phyloP scores from a whole-genome alignment of 75 land plant species.

The Cunninghamia lanceolata region DNA sequence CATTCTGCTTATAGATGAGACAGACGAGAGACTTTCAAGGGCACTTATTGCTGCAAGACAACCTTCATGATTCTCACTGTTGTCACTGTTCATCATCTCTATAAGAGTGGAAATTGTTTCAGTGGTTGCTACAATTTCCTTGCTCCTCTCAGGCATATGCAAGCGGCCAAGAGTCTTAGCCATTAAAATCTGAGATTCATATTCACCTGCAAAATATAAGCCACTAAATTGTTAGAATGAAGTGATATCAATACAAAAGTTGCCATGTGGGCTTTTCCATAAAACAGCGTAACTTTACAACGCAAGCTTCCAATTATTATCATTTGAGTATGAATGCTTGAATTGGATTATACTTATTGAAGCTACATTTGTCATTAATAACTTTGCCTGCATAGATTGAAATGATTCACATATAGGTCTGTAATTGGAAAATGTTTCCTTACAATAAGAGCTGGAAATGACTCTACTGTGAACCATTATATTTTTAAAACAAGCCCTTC shows the following conservation, averaged over 20 bases:
- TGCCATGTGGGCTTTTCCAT: not conserved
- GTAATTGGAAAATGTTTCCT: not conserved
- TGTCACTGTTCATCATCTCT: constrained; percentile 20
- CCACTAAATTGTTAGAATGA: not conserved
- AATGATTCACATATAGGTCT: not conserved
- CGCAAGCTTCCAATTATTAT: not conserved
- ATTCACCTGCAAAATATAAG: constrained; percentile 21
- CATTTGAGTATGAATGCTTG: not conserved
- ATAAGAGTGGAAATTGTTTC: constrained; percentile 25
- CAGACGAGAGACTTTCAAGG: constrained; percentile 35
- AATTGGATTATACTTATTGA: not conserved
- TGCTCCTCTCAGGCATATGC: constrained; percentile 44
- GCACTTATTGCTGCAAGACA: constrained; percentile 29
- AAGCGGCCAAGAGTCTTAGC: constrained; percentile 31
- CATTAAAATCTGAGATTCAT: constrained; percentile 33
- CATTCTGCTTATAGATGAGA: constrained; percentile 14
- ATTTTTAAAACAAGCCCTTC: not conserved
- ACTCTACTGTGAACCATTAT: not conserved
- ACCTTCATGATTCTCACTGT: constrained; percentile 26
- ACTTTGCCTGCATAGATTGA: not conserved
- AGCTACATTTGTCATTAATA: not conserved
- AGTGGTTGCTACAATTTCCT: constrained; percentile 17
- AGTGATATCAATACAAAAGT: not conserved
- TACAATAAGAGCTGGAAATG: not conserved
- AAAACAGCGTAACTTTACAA: not conserved